Base-by-base conservation (phyloP, 495 filamentous ascomycete genomes). In the Xylaria flabelliformis region DNA sequence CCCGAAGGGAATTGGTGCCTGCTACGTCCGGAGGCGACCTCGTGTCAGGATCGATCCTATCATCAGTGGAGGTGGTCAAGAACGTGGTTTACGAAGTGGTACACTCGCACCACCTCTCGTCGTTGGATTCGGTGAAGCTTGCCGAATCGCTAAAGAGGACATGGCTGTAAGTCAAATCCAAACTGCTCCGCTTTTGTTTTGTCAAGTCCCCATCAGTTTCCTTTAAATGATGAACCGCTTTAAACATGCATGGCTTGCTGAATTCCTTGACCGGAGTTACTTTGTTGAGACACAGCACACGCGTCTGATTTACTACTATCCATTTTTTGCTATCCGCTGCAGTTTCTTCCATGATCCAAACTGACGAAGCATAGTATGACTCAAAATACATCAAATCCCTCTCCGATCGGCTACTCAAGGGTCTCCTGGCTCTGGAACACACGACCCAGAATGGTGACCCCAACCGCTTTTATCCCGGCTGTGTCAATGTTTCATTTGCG, bases 401-500 rank as follows among this genome's bases (percentile, higher is more conserved):
- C 21, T 98, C 96, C 8, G 91, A 95, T 80, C 91, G 93, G 36
- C 84, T 99, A 53, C 83, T 92, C 15, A 90, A 91, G 26, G 94
- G 92, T 8, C 90, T 99, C 24, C 85, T 98, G 29, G 82, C 92
- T 8, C 88, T 99, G 81, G 96, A 98, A 80, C 96, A 98, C 83
- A 97, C 96, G 4, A 86, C 85, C 26, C 92, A 95, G 76, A 99
- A 99, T 79, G 96, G 96, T 64, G 93, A 95, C 80, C 88, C 91
- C 0, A 80, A 91, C 6, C 86, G 87, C 70, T 94, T 94, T 83
- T 99, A 98, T 82, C 94, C 97, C 15, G 96, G 96, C 74, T 99
- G 97, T 80, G 95, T 99, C 70, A 99, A 99, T 79, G 90, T 99
- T 53, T 99, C 96, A 6, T 99, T 99, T 76, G 96, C 96, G 53